A percentile compares a stretch with the other conserved stretches of the same genome.
Conservation (phyloP, 208 protist species). For the Plasmodiophora brassicae region DNA sequence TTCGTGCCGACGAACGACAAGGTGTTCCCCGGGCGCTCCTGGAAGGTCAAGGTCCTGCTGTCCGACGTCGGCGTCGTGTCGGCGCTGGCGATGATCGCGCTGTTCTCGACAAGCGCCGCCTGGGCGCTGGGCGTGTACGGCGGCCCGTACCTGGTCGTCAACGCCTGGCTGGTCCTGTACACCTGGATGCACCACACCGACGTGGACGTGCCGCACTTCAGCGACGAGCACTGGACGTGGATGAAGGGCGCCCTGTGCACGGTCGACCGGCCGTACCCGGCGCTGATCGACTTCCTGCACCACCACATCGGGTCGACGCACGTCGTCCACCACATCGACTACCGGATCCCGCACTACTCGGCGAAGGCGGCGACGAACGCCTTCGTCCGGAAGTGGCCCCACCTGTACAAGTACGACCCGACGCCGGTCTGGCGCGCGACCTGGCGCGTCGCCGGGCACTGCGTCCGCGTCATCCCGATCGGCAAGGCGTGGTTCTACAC, state of each 20-base stretch:
- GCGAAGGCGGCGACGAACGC: slow-evolving; percentile 47
- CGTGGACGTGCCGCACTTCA: slow-evolving; percentile 34
- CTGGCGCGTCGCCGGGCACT: no score
- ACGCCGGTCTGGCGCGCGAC: no score
- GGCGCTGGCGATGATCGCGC: background rate
- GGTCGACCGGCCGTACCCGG: slow-evolving; percentile 32
- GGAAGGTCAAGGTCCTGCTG: no score
- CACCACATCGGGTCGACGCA: slow-evolving; percentile 47
- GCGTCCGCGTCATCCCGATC: no score
- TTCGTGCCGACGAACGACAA: no score
- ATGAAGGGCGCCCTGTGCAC: slow-evolving; percentile 40
- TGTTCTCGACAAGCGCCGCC: no score
- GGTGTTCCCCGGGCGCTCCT: no score
- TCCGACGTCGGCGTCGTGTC: background rate
- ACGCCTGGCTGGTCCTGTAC: slow-evolving; percentile 49
- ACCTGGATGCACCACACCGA: slow-evolving; percentile 48
- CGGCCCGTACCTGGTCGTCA: slow-evolving; percentile 26
- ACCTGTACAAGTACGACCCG: no score
- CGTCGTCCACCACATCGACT: slow-evolving; percentile 44
- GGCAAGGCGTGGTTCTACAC: no score
- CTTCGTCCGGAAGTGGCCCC: no score
- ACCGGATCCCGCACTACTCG: slow-evolving; percentile 41
- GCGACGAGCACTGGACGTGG: slow-evolving; percentile 39
- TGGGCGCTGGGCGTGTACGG: no score
- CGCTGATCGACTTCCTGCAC: slow-evolving; percentile 33